Conservation (phyloP, 371 early-diverging fungal genomes). For the Mortierella sp. region DNA sequence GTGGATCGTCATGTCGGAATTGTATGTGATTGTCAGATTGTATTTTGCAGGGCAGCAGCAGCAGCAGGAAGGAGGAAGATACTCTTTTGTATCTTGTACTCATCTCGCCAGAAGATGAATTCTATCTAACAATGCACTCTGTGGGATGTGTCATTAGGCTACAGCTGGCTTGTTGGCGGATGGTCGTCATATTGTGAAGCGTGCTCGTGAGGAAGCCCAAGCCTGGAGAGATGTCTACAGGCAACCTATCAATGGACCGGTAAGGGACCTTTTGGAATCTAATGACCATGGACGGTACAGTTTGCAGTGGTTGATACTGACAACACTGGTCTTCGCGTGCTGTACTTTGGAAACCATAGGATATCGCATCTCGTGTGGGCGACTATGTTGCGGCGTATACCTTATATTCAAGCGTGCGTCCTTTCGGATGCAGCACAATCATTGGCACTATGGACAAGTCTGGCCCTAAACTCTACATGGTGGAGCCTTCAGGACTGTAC, state of each 20-base stretch:
- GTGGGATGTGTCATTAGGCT: slow-evolving; percentile 64
- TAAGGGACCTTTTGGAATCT: slow-evolving; percentile 28
- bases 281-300: background rate
- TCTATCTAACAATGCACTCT: background rate
- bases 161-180: slow-evolving; percentile 96
- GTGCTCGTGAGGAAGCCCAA: slow-evolving; percentile 93
- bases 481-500: slow-evolving; percentile 97
- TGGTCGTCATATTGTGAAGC: slow-evolving; percentile 88
- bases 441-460: slow-evolving; percentile 81
- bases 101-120: no score
- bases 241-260: slow-evolving; percentile 85
- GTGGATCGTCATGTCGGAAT: slow-evolving; percentile 95
- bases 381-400: slow-evolving; percentile 96
- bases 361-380: slow-evolving; percentile 93
- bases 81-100: no score
- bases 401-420: slow-evolving; percentile 96
- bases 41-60: no score
- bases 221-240: slow-evolving; percentile 90
- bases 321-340: background rate
- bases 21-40: slow-evolving; percentile 59
- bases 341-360: slow-evolving; percentile 53
- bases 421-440: slow-evolving; percentile 93
- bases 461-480: slow-evolving; percentile 93
- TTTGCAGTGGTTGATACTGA: background rate
- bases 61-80: no score